phyloP scores from a whole-genome alignment of 1,284 basidiomycete genomes.

The Thecaphora frezii region DNA sequence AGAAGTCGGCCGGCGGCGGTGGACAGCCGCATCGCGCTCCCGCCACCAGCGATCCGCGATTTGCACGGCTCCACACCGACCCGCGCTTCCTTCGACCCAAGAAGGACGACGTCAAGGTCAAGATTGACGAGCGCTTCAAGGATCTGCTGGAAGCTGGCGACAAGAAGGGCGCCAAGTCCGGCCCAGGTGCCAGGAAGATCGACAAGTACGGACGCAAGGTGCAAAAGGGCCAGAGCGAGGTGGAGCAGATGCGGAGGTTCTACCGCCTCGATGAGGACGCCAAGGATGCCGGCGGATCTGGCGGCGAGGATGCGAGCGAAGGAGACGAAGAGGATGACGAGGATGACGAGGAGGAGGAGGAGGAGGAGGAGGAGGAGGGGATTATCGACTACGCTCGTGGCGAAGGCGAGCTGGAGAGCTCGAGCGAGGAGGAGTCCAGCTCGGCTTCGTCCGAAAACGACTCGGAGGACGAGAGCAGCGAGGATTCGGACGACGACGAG shows the following conservation, averaged over 20 bases:
- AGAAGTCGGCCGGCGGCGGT: slow-evolving; percentile 4
- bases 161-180: slow-evolving; percentile 57
- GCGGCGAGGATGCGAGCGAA: slow-evolving; percentile 20
- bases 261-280: slow-evolving; percentile 52
- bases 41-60: slow-evolving; percentile 62
- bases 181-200: slow-evolving; percentile 62
- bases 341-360: slow-evolving; percentile 21
- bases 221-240: slow-evolving; percentile 27
- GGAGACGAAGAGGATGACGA: slow-evolving; percentile 18
- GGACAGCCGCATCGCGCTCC: slow-evolving; percentile 18
- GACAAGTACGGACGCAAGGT: slow-evolving; percentile 89
- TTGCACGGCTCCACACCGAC: slow-evolving; percentile 83
- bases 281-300: slow-evolving; percentile 59
- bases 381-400: slow-evolving; percentile 85
- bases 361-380: slow-evolving; percentile 7
- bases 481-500: slow-evolving; percentile 57
- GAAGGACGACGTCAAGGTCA: slow-evolving; percentile 77
- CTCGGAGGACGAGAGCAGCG: slow-evolving; percentile 65
- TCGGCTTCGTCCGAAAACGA: slow-evolving; percentile 20
- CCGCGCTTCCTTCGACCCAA: slow-evolving; percentile 86
- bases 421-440: slow-evolving; percentile 44
- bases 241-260: slow-evolving; percentile 43
- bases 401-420: slow-evolving; percentile 48
- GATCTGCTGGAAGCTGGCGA: slow-evolving; percentile 67
- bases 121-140: slow-evolving; percentile 93